A percentile compares a stretch with the other conserved stretches of the same genome.
Evolutionary conservation across 192 early-diverging fungal species (phyloP).

Genomic region (Rhizoclosmatium sp.): DNA sequence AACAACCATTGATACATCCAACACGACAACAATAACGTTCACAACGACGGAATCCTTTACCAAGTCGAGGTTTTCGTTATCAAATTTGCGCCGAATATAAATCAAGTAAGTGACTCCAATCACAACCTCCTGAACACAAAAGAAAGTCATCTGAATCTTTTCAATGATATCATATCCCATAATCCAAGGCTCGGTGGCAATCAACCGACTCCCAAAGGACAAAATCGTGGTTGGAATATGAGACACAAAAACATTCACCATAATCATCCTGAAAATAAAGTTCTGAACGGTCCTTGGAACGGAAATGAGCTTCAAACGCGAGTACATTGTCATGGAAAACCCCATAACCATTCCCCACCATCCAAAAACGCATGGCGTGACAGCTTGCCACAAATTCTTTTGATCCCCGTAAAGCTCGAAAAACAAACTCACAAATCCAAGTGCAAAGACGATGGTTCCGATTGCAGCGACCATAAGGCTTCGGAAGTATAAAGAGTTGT

Average conservation of each 20-base stretch:
- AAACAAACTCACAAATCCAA: background rate
- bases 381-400: background rate
- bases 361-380: background rate
- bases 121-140: background rate
- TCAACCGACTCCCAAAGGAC: background rate
- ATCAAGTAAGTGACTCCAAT: background rate
- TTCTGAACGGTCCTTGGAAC: too few species aligned
- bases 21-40: too few species aligned
- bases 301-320: too few species aligned
- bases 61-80: too few species aligned
- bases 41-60: too few species aligned
- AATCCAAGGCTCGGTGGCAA: background rate
- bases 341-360: too few species aligned
- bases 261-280: background rate
- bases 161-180: background rate
- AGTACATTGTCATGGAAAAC: too few species aligned
- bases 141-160: background rate
- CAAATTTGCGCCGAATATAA: background rate
- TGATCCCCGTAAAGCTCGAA: background rate
- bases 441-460: background rate
- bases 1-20: too few species aligned
- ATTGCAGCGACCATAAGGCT: background rate
- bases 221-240: background rate
- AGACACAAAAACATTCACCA: background rate
- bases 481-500: background rate